phyloP scores from a whole-genome alignment of 805 yeast species.

The Naumovozyma baii region DNA sequence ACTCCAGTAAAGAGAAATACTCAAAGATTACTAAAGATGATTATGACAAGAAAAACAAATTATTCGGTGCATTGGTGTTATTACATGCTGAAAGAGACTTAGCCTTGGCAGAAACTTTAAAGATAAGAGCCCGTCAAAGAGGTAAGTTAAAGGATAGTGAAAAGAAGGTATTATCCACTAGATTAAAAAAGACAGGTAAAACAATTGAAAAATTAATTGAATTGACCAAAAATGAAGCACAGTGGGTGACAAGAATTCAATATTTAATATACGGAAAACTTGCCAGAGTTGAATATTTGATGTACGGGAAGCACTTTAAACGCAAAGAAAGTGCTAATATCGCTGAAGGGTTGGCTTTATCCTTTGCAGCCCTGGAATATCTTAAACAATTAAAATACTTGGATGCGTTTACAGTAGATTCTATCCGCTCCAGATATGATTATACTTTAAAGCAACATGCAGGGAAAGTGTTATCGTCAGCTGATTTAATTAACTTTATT shows the following conservation, averaged over 20 bases:
- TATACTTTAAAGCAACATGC: slow-evolving; percentile 24
- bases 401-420: slow-evolving; percentile 13
- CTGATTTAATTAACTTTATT: slow-evolving; percentile 20
- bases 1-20: slow-evolving; percentile 38
- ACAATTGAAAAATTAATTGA: slow-evolving; percentile 36
- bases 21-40: slow-evolving; percentile 39
- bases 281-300: slow-evolving; percentile 36
- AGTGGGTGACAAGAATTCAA: slow-evolving; percentile 31
- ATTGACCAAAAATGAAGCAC: slow-evolving; percentile 33
- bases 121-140: slow-evolving; percentile 24
- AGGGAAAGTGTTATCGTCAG: slow-evolving; percentile 14
- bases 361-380: slow-evolving; percentile 19
- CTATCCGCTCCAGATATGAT: slow-evolving; percentile 20
- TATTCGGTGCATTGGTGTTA: slow-evolving; percentile 49
- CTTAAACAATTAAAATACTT: slow-evolving; percentile 12
- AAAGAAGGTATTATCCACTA: slow-evolving; percentile 46
- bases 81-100: slow-evolving; percentile 67
- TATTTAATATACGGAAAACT: slow-evolving; percentile 38
- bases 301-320: slow-evolving; percentile 21
- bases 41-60: slow-evolving; percentile 39
- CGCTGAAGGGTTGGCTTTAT: slow-evolving; percentile 16
- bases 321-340: slow-evolving; percentile 16
- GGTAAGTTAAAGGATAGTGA: slow-evolving; percentile 26
- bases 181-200: slow-evolving; percentile 53
- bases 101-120: slow-evolving; percentile 23